Percentiles rank a stretch among this genome's conserved stretches.
phyloP scores from a whole-genome alignment of 768 basidiomycete genomes.

The Panus rudis region DNA sequence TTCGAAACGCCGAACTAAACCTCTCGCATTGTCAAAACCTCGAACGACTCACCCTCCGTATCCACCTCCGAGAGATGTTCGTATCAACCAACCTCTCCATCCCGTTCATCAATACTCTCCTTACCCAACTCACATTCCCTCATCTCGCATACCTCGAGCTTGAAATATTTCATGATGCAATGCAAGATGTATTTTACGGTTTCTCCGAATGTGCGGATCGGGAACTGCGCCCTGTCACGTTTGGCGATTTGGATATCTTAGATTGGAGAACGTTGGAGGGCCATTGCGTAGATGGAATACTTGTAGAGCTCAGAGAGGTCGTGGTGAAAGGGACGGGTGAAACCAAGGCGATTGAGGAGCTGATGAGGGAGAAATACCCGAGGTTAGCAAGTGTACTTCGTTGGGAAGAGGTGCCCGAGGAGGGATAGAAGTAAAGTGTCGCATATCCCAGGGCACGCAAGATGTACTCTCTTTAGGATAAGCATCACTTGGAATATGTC shows the following conservation, averaged over 20 bases:
- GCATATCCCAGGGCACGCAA: too few relatives aligned
- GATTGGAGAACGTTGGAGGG: slow-evolving; percentile 14
- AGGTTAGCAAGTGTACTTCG: not conserved
- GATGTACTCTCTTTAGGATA: too few relatives aligned
- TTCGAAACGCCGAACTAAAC: too few relatives aligned
- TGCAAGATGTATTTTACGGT: slow-evolving; percentile 16
- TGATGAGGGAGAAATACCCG: not conserved
- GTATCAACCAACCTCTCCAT: slow-evolving; percentile 17
- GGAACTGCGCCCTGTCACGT: slow-evolving; percentile 9
- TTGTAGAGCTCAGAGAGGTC: slow-evolving; percentile 4
- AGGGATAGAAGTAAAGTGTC: too few relatives aligned
- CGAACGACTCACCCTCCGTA: too few relatives aligned
- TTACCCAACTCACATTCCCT: slow-evolving; percentile 13
- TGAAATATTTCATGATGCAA: slow-evolving; percentile 14
- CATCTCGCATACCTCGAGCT: slow-evolving; percentile 13
- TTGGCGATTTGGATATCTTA: slow-evolving; percentile 15
- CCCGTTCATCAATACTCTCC: slow-evolving; percentile 12
- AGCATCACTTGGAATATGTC: too few relatives aligned
- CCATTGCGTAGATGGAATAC: not conserved
- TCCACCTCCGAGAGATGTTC: slow-evolving; percentile 20
- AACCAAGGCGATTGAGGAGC: not conserved
- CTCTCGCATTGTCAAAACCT: too few relatives aligned
- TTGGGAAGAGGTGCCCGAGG: too few relatives aligned
- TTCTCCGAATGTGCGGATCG: slow-evolving; percentile 21
- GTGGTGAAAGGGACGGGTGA: slow-evolving; percentile 13